These are phyloP conservation scores for Didymosphaeria variabile DNA, from an alignment of 2,329 filamentous ascomycete species.

Conservation along the genomic window DNA sequence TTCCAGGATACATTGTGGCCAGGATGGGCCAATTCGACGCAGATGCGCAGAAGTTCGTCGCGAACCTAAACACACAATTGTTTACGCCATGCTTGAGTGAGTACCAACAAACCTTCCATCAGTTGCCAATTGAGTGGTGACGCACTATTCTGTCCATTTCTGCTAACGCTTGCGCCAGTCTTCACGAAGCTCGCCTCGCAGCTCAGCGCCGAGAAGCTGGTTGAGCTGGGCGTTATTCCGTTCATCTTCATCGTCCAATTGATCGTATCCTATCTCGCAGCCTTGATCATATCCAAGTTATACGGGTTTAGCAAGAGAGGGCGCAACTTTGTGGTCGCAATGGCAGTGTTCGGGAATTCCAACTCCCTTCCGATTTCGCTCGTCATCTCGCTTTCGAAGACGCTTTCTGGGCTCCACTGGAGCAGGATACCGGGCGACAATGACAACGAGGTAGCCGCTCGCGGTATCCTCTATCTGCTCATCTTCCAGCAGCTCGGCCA, in stretches of 20 bases:
- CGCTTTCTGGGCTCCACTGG: conserved; percentile 92
- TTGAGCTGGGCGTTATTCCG: conserved; percentile 93
- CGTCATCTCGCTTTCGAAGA: conserved; percentile 92
- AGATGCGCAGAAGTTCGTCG: conserved; percentile 94
- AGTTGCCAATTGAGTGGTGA: neutral
- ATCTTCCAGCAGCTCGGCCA: conserved; percentile 99
- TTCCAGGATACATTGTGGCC: conserved; percentile 93
- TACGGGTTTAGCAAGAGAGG: conserved; percentile 87
- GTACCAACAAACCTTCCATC: conserved; percentile 16
- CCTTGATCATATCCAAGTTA: conserved; percentile 73
- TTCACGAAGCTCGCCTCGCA: conserved; percentile 97
- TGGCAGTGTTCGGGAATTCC: conserved; percentile 98
- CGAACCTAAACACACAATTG: conserved; percentile 93
- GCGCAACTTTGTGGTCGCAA: conserved; percentile 93
- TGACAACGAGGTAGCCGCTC: conserved; percentile 90
- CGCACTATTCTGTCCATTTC: neutral
- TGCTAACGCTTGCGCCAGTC: conserved; percentile 62
- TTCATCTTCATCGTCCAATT: conserved; percentile 92
- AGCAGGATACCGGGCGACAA: conserved; percentile 90
- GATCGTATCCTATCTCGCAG: conserved; percentile 81
- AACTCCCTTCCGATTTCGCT: conserved; percentile 98
- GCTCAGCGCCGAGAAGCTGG: conserved; percentile 87
- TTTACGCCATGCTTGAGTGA: conserved; percentile 96
- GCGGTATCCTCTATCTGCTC: conserved; percentile 92
- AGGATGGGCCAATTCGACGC: conserved; percentile 91